Conservation (phyloP, 2,329 filamentous ascomycete genomes). For the Knoxdaviesia capensis region DNA sequence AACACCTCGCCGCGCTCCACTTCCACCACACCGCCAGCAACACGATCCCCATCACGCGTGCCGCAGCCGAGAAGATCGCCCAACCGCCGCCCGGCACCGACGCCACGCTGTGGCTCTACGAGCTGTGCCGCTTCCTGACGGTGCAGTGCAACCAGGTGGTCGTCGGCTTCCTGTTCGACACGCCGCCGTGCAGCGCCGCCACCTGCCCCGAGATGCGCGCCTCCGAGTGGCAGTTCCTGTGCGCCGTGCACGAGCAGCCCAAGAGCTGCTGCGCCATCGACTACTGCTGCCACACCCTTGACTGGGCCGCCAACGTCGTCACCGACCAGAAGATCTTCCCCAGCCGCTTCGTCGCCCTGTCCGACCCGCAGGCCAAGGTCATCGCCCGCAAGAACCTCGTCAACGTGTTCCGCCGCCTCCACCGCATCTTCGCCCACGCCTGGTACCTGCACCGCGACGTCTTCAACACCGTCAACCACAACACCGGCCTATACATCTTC, state of each 20-base stretch:
- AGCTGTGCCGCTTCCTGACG: slow-evolving; percentile 88
- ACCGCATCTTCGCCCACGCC: slow-evolving; percentile 93
- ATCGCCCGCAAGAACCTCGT: slow-evolving; percentile 64
- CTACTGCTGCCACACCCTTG: slow-evolving; percentile 95
- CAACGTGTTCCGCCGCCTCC: slow-evolving; percentile 85
- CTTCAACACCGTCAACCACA: slow-evolving; percentile 82
- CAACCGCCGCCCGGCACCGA: slow-evolving; percentile 67
- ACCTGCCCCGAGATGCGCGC: slow-evolving; percentile 98
- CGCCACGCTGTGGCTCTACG: slow-evolving; percentile 85
- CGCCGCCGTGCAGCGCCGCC: slow-evolving; percentile 65
- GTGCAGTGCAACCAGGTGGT: slow-evolving; percentile 87
- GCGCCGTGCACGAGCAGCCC: slow-evolving; percentile 88
- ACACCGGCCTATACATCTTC: slow-evolving; percentile 84
- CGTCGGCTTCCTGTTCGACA: slow-evolving; percentile 80
- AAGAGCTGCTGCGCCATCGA: slow-evolving; percentile 97
- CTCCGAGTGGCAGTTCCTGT: slow-evolving; percentile 97
- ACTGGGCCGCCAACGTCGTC: slow-evolving; percentile 90
- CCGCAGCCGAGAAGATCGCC: slow-evolving; percentile 56
- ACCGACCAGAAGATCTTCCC: slow-evolving; percentile 93
- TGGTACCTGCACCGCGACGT: slow-evolving; percentile 96
- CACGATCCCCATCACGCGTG: slow-evolving; percentile 52
- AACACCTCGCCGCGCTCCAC: slow-evolving; percentile 87
- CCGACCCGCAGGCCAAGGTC: slow-evolving; percentile 36
- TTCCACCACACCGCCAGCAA: slow-evolving; percentile 53
- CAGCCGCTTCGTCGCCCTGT: slow-evolving; percentile 46